Evolutionary conservation across 169 alveolate genomes (phyloP).

Genomic region (Plasmodium coatneyi): DNA sequence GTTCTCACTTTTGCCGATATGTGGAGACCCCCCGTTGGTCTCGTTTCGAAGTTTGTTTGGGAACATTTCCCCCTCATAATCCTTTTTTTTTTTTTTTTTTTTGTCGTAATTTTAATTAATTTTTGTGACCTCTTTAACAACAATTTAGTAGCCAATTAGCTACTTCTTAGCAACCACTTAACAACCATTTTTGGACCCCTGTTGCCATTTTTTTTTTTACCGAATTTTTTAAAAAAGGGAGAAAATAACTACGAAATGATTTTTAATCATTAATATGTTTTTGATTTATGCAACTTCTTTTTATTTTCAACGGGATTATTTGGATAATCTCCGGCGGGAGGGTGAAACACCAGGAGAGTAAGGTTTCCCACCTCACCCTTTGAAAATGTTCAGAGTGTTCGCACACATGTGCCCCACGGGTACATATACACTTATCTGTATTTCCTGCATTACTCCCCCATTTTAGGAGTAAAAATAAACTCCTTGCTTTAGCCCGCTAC

Average conservation of each 20-base stretch:
- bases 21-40: not conserved
- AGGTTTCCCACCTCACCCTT: not conserved
- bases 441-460: not conserved
- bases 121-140: not conserved
- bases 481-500: not conserved
- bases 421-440: not conserved
- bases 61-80: not conserved
- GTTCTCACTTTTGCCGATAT: not conserved
- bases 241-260: not conserved
- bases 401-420: not conserved
- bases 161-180: not conserved
- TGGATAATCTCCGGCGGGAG: not conserved
- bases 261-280: not conserved
- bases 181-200: not conserved
- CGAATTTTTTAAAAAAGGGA: not conserved
- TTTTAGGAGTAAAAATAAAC: not conserved
- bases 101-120: constrained; percentile 8
- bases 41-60: not conserved
- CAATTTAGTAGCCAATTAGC: not conserved
- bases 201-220: not conserved
- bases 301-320: not conserved
- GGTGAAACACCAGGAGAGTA: not conserved
- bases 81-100: not conserved
- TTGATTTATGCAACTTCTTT: not conserved
- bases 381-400: not conserved